Evolutionary conservation across 257 asterid genomes (phyloP), one percentile per base, ranked within the genome.

Genomic region (Fraxinus excelsior): DNA sequence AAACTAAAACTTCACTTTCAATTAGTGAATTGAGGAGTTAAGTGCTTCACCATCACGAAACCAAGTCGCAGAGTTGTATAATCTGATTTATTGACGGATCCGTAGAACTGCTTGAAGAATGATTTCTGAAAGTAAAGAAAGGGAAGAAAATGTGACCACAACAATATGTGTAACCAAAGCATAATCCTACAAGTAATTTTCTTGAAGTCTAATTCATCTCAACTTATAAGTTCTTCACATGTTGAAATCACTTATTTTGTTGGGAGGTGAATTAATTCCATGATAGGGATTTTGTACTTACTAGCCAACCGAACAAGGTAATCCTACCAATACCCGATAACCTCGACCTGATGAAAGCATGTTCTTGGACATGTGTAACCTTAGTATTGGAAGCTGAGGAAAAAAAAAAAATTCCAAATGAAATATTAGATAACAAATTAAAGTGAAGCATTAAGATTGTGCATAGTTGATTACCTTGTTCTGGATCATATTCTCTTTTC

Each of bases 221-320:
- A 37, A 37, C 40, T 37, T 37, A 7, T 37, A 37, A 7, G 8
- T 37, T 37, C 8, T 37, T 37, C 40, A 37, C 1, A 37, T 37
- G 5, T 5, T 35, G 38, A 35, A 34, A 34, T 34, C 2, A 34
- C 6, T 34, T 4, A 4, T 34, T 34, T 5, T 35, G 9, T 3
- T 35, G 38, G 38, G 7, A 35, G 38, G 1, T 0, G 38, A 6
- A 35, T 35, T 35, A 35, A 5, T 35, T 35, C 9, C 38, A 7
- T 37, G 40, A 37, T 7, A 37, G 40, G 40, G 71, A 18, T 49
- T 49, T 2, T 49, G 19, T 3, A 77, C 90, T 81, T 86, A 91
- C 94, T 88, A 85, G 23, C 96, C 94, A 89, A 60, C 89, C 40
- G 73, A 85, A 87, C 74, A 89, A 13, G 10, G 87, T 7, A 10